phyloP scores from a whole-genome alignment of 495 filamentous ascomycete species.

The Penicillium daleae region DNA sequence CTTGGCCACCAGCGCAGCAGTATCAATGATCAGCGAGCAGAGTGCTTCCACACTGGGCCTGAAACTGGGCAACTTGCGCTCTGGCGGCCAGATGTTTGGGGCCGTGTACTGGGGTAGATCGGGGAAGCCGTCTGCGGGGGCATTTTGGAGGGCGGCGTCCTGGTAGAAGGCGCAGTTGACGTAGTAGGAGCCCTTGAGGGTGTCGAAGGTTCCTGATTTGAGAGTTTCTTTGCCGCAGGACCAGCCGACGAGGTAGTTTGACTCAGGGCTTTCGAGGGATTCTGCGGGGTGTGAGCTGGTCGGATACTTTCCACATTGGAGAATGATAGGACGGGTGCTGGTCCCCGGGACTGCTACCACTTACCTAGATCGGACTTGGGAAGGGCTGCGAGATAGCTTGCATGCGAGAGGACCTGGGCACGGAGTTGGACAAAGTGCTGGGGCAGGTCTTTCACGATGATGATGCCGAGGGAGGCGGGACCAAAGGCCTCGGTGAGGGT shows the following conservation, averaged over 20 bases:
- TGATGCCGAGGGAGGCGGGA: slow-evolving; percentile 86
- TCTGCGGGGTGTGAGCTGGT: slow-evolving; percentile 35
- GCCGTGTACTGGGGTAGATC: slow-evolving; percentile 68
- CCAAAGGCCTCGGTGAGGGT: slow-evolving; percentile 86
- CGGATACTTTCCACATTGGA: too few relatives aligned
- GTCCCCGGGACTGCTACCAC: slow-evolving; percentile 11
- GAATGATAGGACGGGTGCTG: too few relatives aligned
- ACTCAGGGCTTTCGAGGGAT: slow-evolving; percentile 46
- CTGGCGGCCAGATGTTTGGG: slow-evolving; percentile 83
- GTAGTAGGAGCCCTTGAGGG: slow-evolving; percentile 94
- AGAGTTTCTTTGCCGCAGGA: slow-evolving; percentile 95
- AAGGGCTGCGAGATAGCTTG: slow-evolving; percentile 87
- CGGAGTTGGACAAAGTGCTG: slow-evolving; percentile 68
- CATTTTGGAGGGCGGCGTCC: slow-evolving; percentile 61
- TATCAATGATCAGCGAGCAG: slow-evolving; percentile 84
- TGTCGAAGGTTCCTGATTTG: slow-evolving; percentile 83
- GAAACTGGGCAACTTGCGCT: slow-evolving; percentile 72
- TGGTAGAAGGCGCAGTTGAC: slow-evolving; percentile 95
- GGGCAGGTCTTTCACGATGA: slow-evolving; percentile 86
- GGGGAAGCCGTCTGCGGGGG: slow-evolving; percentile 59
- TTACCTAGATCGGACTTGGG: slow-evolving; percentile 71
- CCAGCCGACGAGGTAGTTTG: slow-evolving; percentile 68
- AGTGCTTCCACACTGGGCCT: slow-evolving; percentile 70
- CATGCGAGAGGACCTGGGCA: slow-evolving; percentile 75
- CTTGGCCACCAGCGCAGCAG: slow-evolving; percentile 79